A percentile compares a stretch with the other conserved stretches of the same genome.
phyloP scores from a whole-genome alignment of 768 basidiomycete genomes.

The Leccinum boreale region DNA sequence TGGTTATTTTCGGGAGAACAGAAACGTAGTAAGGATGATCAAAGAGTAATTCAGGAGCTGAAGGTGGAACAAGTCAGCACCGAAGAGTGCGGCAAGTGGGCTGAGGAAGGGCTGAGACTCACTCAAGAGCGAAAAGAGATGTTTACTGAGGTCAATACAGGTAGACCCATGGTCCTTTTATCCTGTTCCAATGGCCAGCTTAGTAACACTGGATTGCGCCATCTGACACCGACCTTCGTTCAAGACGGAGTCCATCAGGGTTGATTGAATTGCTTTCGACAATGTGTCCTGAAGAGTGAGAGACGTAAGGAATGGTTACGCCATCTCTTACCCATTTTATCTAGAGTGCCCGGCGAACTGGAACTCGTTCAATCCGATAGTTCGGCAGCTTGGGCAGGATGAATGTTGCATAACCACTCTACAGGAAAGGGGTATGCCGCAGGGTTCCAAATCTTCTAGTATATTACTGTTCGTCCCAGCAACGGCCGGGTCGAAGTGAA shows the following conservation, averaged over 20 bases:
- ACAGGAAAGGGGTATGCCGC: too few relatives aligned
- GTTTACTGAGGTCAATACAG: not conserved
- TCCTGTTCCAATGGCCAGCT: not conserved
- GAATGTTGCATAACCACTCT: too few relatives aligned
- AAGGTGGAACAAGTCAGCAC: not conserved
- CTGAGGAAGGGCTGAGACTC: not conserved
- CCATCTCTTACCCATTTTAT: too few relatives aligned
- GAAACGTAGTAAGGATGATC: not conserved
- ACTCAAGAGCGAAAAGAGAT: not conserved
- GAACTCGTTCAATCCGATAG: too few relatives aligned
- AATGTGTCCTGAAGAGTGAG: not conserved
- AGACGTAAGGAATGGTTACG: too few relatives aligned
- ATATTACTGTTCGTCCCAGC: too few relatives aligned
- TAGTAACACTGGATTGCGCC: not conserved
- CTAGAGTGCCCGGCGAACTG: too few relatives aligned
- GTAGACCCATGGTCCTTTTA: not conserved
- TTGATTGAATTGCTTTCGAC: not conserved
- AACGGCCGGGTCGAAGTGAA: too few relatives aligned
- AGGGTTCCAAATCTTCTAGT: too few relatives aligned
- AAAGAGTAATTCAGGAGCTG: not conserved
- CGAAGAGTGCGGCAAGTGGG: not conserved
- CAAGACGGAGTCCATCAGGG: not conserved
- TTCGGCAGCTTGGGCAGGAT: too few relatives aligned
- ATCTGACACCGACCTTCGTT: not conserved
- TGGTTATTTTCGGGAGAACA: not conserved